These are phyloP conservation scores for Microdochium trichocladiopsis DNA, from an alignment of 2,329 filamentous ascomycete genomes.

Conservation along the genomic window DNA sequence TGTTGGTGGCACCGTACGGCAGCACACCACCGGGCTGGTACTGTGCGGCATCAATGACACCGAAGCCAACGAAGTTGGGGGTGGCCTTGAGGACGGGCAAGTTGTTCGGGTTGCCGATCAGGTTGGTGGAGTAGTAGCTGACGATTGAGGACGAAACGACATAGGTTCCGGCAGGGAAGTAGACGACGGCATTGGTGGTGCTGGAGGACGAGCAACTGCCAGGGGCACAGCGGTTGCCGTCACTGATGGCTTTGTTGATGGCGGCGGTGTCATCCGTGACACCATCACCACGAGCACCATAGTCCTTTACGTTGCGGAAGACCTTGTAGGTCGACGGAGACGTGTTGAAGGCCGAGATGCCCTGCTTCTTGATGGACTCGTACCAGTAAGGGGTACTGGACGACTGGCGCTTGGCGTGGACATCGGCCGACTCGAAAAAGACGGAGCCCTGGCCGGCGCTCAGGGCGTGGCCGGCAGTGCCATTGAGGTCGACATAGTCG, in stretches of 20 bases:
- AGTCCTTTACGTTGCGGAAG: constrained; percentile 28
- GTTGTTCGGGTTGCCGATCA: constrained; percentile 37
- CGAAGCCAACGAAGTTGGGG: constrained; percentile 36
- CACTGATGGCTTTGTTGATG: constrained; percentile 15
- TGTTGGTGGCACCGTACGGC: constrained; percentile 49
- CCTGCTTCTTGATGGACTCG: constrained; percentile 22
- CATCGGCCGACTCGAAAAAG: background rate
- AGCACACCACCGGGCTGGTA: constrained; percentile 30
- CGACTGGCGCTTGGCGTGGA: background rate
- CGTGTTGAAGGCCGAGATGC: constrained; percentile 23
- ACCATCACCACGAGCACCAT: constrained; percentile 22
- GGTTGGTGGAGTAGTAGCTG: constrained; percentile 73
- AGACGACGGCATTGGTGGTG: constrained; percentile 20
- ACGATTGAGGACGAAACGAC: constrained; percentile 63
- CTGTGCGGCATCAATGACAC: constrained; percentile 39
- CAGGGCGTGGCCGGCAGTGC: background rate
- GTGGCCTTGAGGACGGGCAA: constrained; percentile 47
- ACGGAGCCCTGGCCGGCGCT: background rate
- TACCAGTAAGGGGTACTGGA: constrained; percentile 15
- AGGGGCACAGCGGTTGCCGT: constrained; percentile 16
- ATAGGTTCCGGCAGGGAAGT: constrained; percentile 52
- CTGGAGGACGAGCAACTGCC: constrained; percentile 15
- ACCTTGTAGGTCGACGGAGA: constrained; percentile 22
- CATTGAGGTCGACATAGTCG: background rate
- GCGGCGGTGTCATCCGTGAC: constrained; percentile 3